Base-by-base conservation (phyloP, 805 yeast genomes). In the Priceomyces carsonii region DNA sequence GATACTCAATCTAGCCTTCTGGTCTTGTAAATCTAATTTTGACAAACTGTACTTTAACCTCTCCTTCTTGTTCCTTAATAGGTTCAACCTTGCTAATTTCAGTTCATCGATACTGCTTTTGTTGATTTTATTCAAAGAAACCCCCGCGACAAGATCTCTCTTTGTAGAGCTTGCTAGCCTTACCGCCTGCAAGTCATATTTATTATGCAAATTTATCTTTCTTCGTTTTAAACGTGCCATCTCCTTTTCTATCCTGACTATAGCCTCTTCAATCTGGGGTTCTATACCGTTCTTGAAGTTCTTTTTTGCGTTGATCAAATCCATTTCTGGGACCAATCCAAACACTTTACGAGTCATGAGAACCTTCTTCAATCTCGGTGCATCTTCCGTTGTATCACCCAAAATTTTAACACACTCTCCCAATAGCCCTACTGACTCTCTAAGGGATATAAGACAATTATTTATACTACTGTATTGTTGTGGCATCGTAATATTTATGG, bases 281-380 rank as follows among this genome's bases (percentile, higher is more conserved):
- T 62, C 63, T 3, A 71, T 52, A 19, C 66, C 67, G 8, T 48
- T 43, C 29, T 57, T 55, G 29, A 73, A 51, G 8, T 57, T 48
- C 24, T 52, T 53, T 32, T 66, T 66, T 13, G 75, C 75, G 27
- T 55, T 61, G 6, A 50, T 55, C 17, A 75, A 49, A 35, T 75
- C 78, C 36, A 57, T 53, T 42, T 74, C 78, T 0, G 80, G 77
- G 0, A 75, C 67, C 8, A 75, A 51, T 4, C 76, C 77, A 53
- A 74, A 77, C 15, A 75, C 73, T 22, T 70, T 61, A 26, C 60
- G 57, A 5, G 77, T 72, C 13, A 57, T 46, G n/a, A 77, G 55
- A 5, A 75, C 66, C 15, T 50, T 53, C 24, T 56, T 59, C 23
- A 73, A 50, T 6, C 75, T 44, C 1, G 63, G 48, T 12, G 67